These are phyloP conservation scores for Zelonia costaricensis DNA, from an alignment of 208 protist species.

Conservation along the genomic window DNA sequence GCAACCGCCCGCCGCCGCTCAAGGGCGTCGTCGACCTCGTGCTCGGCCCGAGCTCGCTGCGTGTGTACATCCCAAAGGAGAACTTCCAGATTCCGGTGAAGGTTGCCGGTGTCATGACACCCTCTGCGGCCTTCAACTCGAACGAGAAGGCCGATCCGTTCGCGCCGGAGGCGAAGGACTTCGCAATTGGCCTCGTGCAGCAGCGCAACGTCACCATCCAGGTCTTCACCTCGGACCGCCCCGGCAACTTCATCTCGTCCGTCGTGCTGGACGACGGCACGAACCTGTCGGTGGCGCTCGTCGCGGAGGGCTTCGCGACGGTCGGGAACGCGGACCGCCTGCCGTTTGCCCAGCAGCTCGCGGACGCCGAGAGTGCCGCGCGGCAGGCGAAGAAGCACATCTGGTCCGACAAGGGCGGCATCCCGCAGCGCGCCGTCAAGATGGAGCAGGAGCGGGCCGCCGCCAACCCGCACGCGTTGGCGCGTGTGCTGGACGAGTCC, in stretches of 20 bases:
- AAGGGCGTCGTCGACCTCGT: slow-evolving; percentile 82
- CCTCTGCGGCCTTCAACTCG: slow-evolving; percentile 43
- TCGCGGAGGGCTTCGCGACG: slow-evolving; percentile 75
- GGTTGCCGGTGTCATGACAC: slow-evolving; percentile 82
- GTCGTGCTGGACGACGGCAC: slow-evolving; percentile 66
- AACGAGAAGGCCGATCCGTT: slow-evolving; percentile 54
- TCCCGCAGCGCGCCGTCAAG: slow-evolving; percentile 72
- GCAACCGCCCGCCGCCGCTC: slow-evolving; percentile 68
- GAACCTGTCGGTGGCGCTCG: slow-evolving; percentile 71
- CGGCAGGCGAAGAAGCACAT: slow-evolving; percentile 57
- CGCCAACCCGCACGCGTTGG: slow-evolving; percentile 29
- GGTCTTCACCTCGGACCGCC: slow-evolving; percentile 80
- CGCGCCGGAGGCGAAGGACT: slow-evolving; percentile 78
- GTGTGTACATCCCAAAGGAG: slow-evolving; percentile 88
- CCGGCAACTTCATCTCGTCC: slow-evolving; percentile 85
- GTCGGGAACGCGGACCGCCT: slow-evolving; percentile 76
- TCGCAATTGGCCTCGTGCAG: slow-evolving; percentile 63
- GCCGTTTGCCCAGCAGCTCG: slow-evolving; percentile 72
- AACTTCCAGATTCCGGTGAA: slow-evolving; percentile 89
- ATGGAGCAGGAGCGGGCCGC: slow-evolving; percentile 56
- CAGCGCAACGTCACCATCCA: slow-evolving; percentile 86
- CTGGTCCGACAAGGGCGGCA: slow-evolving; percentile 45
- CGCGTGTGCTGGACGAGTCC: slow-evolving; percentile 48
- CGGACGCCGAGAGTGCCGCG: slow-evolving; percentile 67
- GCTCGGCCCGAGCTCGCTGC: slow-evolving; percentile 77